phyloP scores from a whole-genome alignment of 768 basidiomycete genomes.

The Rhizopogon vulgaris region DNA sequence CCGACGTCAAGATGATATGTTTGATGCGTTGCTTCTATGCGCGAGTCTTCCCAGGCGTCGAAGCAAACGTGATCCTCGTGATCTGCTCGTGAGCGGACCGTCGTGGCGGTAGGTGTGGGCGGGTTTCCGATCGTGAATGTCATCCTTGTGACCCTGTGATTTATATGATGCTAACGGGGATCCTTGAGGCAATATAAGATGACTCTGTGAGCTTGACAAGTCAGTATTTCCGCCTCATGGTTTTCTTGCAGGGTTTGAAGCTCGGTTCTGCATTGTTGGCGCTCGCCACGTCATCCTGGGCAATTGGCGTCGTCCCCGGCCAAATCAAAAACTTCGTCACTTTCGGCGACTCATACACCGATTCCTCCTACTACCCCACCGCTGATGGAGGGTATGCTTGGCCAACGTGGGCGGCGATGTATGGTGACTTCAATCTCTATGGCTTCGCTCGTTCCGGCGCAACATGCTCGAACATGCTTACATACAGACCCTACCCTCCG shows the following conservation, averaged over 20 bases:
- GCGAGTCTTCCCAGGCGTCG: neutral
- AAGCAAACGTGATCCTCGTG: neutral
- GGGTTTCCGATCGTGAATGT: neutral
- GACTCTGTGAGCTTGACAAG: neutral
- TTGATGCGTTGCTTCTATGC: neutral
- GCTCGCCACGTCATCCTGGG: constrained; percentile 5
- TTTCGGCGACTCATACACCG: constrained; percentile 65
- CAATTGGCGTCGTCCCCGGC: constrained; percentile 24
- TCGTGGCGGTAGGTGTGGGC: neutral
- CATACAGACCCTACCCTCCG: constrained; percentile 50
- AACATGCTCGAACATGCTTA: constrained; percentile 60
- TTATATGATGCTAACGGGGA: neutral
- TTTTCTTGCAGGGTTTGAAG: neutral
- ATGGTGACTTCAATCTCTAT: constrained; percentile 45
- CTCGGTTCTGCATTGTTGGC: constrained; percentile 9
- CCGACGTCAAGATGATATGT: neutral
- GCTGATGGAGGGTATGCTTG: constrained; percentile 44
- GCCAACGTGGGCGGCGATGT: constrained; percentile 56
- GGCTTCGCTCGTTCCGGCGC: constrained; percentile 60
- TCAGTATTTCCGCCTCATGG: neutral
- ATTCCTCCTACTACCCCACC: constrained; percentile 32
- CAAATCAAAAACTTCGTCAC: constrained; percentile 62
- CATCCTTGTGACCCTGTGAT: constrained; percentile 1
- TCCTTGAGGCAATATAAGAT: constrained; percentile 1
- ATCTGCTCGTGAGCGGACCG: neutral